Percentiles rank a stretch among this genome's conserved stretches.
Evolutionary conservation across 2,329 filamentous ascomycete genomes (phyloP).

Genomic region (Byssothecium circinans): DNA sequence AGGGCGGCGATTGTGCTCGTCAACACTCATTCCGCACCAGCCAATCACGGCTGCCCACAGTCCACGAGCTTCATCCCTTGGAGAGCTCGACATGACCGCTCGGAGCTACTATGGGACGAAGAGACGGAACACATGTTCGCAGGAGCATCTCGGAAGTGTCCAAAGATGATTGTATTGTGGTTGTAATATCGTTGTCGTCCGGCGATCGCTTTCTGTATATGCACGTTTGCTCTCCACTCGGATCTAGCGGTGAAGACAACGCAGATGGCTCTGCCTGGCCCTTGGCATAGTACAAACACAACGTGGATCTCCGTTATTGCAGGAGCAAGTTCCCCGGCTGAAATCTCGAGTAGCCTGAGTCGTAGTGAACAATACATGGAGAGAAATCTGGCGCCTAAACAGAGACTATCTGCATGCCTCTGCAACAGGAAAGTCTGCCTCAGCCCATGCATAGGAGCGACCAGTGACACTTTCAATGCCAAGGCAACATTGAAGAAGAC

Average conservation of each 20-base stretch:
- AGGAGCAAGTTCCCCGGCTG: too few species aligned
- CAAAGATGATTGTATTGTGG: too few species aligned
- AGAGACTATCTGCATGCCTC: neutral
- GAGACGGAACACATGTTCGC: conserved; percentile 6
- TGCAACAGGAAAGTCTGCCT: neutral
- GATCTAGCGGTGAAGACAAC: conserved; percentile 1
- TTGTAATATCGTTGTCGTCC: neutral
- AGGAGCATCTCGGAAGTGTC: conserved; percentile 1
- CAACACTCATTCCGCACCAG: conserved; percentile 12
- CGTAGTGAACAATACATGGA: too few species aligned
- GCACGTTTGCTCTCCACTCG: conserved; percentile 22
- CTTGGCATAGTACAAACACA: neutral
- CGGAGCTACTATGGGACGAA: conserved; percentile 15
- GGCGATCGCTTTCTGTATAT: conserved; percentile 20
- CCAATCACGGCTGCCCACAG: conserved; percentile 28
- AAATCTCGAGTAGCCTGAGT: too few species aligned
- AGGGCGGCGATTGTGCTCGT: conserved; percentile 20
- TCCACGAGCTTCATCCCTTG: conserved; percentile 31
- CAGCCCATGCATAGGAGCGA: too few species aligned
- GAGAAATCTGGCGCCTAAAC: neutral
- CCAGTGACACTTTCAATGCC: too few species aligned
- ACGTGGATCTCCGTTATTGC: neutral
- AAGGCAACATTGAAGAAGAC: too few species aligned
- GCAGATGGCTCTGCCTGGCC: neutral
- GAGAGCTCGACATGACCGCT: conserved; percentile 25